Evolutionary conservation across 345 rosid species (phyloP).

Genomic region (Ricinus communis): DNA sequence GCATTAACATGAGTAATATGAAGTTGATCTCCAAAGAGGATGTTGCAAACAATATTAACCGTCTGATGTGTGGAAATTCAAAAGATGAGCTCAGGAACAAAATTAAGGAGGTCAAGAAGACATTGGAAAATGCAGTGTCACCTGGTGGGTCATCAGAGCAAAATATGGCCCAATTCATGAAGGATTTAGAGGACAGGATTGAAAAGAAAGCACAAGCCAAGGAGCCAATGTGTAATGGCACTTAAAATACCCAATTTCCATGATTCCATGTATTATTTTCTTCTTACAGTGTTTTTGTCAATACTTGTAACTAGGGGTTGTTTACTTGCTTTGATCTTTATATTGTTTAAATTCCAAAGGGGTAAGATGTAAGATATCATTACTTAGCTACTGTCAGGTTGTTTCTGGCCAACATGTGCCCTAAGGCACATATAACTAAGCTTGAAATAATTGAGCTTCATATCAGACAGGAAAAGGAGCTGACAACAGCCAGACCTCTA

Average conservation of each 20-base stretch:
- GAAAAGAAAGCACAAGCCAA: background rate
- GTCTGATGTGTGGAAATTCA: constrained; percentile 51
- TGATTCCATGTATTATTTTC: background rate
- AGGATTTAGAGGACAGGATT: constrained; percentile 36
- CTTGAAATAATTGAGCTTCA: too few species aligned
- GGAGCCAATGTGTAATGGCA: background rate
- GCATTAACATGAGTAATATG: constrained; percentile 51
- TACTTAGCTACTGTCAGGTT: too few species aligned
- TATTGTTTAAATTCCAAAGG: too few species aligned
- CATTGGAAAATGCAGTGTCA: constrained; percentile 42
- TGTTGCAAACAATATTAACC: constrained; percentile 39
- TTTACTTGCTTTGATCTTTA: too few species aligned
- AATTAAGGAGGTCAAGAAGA: constrained; percentile 43
- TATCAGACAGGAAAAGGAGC: too few species aligned
- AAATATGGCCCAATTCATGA: constrained; percentile 46
- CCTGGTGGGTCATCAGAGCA: constrained; percentile 47
- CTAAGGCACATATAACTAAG: too few species aligned
- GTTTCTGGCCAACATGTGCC: too few species aligned
- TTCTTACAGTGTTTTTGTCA: background rate
- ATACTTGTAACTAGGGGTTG: too few species aligned
- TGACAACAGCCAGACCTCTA: too few species aligned
- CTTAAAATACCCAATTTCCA: background rate
- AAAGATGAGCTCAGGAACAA: constrained; percentile 32
- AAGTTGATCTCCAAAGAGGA: constrained; percentile 38
- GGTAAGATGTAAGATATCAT: too few species aligned